These are phyloP conservation scores for Auricularia sp. DNA, from an alignment of 768 basidiomycete species.

Conservation along the genomic window DNA sequence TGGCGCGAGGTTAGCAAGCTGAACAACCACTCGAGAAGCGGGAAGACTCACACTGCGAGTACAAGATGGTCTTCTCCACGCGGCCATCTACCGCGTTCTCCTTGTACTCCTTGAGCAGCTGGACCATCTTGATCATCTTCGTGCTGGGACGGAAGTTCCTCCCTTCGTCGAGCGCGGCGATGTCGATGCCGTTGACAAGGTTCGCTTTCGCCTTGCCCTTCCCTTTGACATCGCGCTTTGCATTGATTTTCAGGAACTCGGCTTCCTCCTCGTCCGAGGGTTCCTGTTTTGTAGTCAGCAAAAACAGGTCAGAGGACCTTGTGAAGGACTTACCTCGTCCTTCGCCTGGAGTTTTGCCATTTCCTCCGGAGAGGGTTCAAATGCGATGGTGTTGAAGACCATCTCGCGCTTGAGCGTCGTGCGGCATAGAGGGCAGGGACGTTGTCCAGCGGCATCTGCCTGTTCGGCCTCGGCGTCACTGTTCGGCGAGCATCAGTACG, in stretches of 20 bases:
- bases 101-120: slow-evolving; percentile 42
- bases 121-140: slow-evolving; percentile 53
- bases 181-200: slow-evolving; percentile 23
- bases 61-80: slow-evolving; percentile 62
- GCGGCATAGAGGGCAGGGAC: slow-evolving; percentile 51
- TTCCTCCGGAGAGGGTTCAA: slow-evolving; percentile 57
- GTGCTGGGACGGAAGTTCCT: slow-evolving; percentile 50
- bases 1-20: not conserved
- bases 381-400: slow-evolving; percentile 54
- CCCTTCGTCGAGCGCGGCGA: slow-evolving; percentile 24
- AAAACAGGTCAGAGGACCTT: not conserved
- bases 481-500: not conserved
- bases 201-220: slow-evolving; percentile 9
- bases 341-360: slow-evolving; percentile 25
- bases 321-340: not conserved
- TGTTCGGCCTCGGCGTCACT: slow-evolving; percentile 1
- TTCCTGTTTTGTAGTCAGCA: not conserved
- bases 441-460: slow-evolving; percentile 4
- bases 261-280: not conserved
- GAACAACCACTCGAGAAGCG: slow-evolving; percentile 1
- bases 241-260: not conserved
- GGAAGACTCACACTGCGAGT: slow-evolving; percentile 49
- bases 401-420: slow-evolving; percentile 46
- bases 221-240: slow-evolving; percentile 14
- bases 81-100: slow-evolving; percentile 23